phyloP scores from a whole-genome alignment of 2,329 filamentous ascomycete species.

The Pseudogymnoascus sp. region DNA sequence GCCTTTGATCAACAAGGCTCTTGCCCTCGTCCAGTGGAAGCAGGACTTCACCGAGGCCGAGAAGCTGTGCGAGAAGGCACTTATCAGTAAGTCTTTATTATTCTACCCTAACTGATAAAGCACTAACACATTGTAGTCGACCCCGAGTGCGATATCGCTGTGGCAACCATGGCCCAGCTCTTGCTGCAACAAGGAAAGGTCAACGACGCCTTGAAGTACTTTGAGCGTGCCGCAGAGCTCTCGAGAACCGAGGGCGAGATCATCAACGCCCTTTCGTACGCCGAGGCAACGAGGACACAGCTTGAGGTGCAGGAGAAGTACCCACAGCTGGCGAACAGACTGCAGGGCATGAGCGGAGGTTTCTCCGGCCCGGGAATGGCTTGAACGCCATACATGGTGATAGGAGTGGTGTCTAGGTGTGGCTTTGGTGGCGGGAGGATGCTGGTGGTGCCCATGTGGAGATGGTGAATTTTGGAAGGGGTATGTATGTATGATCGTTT shows the following conservation, averaged over 20 bases:
- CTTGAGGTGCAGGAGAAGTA: conserved; percentile 86
- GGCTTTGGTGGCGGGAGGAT: not conserved
- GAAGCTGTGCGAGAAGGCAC: conserved; percentile 91
- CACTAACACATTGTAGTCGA: conserved; percentile 56
- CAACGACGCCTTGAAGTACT: conserved; percentile 88
- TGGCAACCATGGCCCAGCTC: conserved; percentile 96
- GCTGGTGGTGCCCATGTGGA: conserved; percentile 7
- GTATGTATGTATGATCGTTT: not conserved
- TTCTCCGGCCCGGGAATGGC: conserved; percentile 23
- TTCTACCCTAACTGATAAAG: not conserved
- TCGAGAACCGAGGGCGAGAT: conserved; percentile 92
- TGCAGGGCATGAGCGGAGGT: conserved; percentile 51
- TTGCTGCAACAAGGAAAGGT: conserved; percentile 97
- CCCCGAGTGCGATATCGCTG: conserved; percentile 96
- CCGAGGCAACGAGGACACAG: conserved; percentile 92
- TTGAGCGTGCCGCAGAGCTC: conserved; percentile 90
- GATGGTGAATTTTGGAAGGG: conserved; percentile 3
- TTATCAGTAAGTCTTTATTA: conserved; percentile 69
- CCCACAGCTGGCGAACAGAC: conserved; percentile 66
- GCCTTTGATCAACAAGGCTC: conserved; percentile 95
- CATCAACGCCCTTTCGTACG: conserved; percentile 91
- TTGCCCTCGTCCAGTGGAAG: conserved; percentile 97
- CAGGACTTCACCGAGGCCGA: conserved; percentile 92
- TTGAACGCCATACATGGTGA: conserved; percentile 17
- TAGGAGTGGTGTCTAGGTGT: not conserved